Percentiles rank a stretch among this genome's conserved stretches.
Conservation (phyloP, 805 yeast species). For the Candida silvatica region DNA sequence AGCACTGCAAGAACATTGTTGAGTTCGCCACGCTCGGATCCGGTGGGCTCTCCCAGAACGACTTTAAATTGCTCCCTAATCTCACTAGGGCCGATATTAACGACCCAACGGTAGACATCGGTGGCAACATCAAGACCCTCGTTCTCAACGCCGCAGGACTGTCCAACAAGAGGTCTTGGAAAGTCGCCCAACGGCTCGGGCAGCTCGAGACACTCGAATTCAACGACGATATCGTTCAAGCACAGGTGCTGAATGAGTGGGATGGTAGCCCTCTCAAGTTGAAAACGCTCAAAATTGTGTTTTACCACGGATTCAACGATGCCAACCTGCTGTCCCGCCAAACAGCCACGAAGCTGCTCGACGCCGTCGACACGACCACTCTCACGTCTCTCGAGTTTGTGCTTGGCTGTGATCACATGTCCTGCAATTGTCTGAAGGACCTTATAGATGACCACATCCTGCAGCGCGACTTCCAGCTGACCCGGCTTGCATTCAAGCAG, state of each 20-base stretch:
- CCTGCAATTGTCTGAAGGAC: conserved; percentile 36
- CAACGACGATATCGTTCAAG: conserved; percentile 22
- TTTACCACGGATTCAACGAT: conserved; percentile 37
- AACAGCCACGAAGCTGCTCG: conserved; percentile 23
- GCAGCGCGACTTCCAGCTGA: conserved; percentile 21
- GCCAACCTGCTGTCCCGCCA: conserved; percentile 27
- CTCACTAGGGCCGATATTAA: conserved; percentile 7
- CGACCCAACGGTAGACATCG: conserved; percentile 1
- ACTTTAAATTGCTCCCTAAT: conserved; percentile 2
- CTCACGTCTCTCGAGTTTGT: conserved; percentile 39
- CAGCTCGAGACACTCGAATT: conserved; percentile 11
- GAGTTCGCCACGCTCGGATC: conserved; percentile 1
- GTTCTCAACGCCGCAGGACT: conserved; percentile 2
- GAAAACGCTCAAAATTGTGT: conserved; percentile 29
- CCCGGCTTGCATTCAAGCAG: conserved; percentile 28
- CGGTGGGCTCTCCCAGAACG: conserved; percentile 1
- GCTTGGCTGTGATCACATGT: conserved; percentile 43
- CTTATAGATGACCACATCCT: conserved; percentile 25
- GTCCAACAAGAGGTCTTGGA: too few relatives aligned
- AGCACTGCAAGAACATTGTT: conserved; percentile 9
- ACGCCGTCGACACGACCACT: conserved; percentile 18
- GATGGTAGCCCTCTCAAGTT: conserved; percentile 16
- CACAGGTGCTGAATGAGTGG: conserved; percentile 23
- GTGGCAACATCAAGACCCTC: not conserved
- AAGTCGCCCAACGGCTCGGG: conserved; percentile 8